Percentiles rank a stretch among this genome's conserved stretches.
Evolutionary conservation across 1,284 basidiomycete genomes (phyloP).

Genomic region (Xanthoconium separans): DNA sequence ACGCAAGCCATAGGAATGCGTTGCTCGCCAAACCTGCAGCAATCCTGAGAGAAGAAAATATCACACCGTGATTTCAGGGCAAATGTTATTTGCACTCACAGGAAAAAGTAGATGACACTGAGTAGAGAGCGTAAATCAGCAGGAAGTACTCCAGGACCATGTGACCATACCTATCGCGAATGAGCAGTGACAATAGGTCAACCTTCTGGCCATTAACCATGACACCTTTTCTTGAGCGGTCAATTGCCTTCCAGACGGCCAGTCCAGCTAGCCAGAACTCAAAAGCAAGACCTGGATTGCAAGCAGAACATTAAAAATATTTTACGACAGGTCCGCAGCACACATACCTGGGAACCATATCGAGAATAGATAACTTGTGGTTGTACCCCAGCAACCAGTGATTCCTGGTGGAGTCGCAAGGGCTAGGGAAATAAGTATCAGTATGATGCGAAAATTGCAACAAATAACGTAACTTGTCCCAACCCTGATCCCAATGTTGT

Average conservation of each 20-base stretch:
- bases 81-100: background rate
- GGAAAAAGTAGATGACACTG: conserved; percentile 6
- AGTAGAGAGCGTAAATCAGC: background rate
- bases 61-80: background rate
- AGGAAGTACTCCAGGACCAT: background rate
- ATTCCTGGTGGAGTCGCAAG: conserved; percentile 1
- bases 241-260: conserved; percentile 1
- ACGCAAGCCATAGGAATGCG: conserved; percentile 1
- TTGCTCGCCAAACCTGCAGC: conserved; percentile 1
- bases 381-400: conserved; percentile 1
- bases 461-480: background rate
- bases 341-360: conserved; percentile 3
- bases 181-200: background rate
- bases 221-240: background rate
- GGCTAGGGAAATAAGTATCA: background rate
- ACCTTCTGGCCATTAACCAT: background rate
- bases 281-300: background rate
- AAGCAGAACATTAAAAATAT: background rate
- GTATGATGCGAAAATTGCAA: too few relatives aligned
- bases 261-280: conserved; percentile 3
- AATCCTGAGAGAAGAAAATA: background rate
- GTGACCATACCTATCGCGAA: conserved; percentile 3
- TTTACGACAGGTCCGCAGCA: background rate
- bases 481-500: background rate
- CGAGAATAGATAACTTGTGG: background rate